Base-by-base conservation (phyloP, 257 asterid species). In the Perilla frutescens region DNA sequence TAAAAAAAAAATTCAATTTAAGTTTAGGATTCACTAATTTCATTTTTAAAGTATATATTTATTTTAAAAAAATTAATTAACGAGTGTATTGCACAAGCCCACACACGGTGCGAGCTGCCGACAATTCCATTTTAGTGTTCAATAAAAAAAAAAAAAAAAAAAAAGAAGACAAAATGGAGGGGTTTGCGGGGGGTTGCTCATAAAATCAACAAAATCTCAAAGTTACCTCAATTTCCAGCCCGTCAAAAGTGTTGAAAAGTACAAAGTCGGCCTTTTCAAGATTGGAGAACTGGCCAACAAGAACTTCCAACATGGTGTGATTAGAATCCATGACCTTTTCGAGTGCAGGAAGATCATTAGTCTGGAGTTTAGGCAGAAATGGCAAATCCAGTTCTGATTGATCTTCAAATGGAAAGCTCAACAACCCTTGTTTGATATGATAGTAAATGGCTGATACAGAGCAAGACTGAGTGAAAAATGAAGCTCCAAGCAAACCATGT, bases 391-490 rank as follows among this genome's bases (percentile, higher is more conserved):
- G 53, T 4, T 6, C 7, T 3, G 32, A 0, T 1, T 8, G 6
- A 49, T 63, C 75, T 26, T 82, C 86, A 53, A 62, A 63, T 4
- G 88, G 84, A 80, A 70, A 5, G 12, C 40, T 50, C n/a, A 79
- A 41, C 5, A 20, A 59, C 69, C 87, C 88, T 29, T 64, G 62
- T 44, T 77, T 62, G 40, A 84, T 34, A 47, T 82, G 87, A 57
- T 82, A 77, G 51, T 82, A 86, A 7, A 88, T 54, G 0, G 84
- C 74, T 5, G 60, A 60, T 1, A 81, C 84, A 2, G 73, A 70
- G 55, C 89, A 79, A 48, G 85, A 57, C 62, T 84, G 89, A 0
- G 88, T 88, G 59, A 80, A 76, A 62, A 85, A 79, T 2, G 81
- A 47, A 26, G 76, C 86, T 32, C 68, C 86, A 12, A 36, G 66